Base-by-base conservation (phyloP, 2,329 filamentous ascomycete genomes). In the Thelonectria discophora region DNA sequence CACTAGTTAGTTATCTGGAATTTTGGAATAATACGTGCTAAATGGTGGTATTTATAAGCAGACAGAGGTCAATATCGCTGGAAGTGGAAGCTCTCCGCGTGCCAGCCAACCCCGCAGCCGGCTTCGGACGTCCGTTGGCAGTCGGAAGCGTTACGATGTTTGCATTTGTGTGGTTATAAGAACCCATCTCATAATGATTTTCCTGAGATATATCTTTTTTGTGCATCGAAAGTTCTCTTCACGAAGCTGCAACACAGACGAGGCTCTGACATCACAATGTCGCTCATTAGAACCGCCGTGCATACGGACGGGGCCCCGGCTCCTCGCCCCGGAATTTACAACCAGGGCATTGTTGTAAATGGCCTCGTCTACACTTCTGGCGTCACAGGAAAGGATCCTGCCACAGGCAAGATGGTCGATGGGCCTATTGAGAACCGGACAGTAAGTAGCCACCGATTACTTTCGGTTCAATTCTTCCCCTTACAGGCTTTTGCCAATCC, bases 341-440 rank as follows among this genome's bases (percentile, higher is more conserved):
- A 30, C 15, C 62, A 54, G 21, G 58, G 58, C 37, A 65, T 62
- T 20, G 55, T 84, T 65, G 88, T 88, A 53, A 86, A 86, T 64
- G 82, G 84, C 60, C 82, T 88, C 64, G 82, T 91, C 75, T 91
- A 86, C 77, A 84, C 89, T 70, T 90, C 88, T 0, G 89, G 89
- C 64, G 86, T 89, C 66, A 88, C 91, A 65, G 88, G 88, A 59
- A 85, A 86, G 59, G 86, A 89, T 73, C 79, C 54, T 1, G 37
- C 79, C 49, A 73, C 75, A 3, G 86, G 85, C 58, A 82, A 84
- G 62, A 79, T 90, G 49, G 80, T 90, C 65, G 79, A 85, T 34
- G 88, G 88, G 39, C 84, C 79, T 71, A 86, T 91, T 66, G 83
- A 84, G 54, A 83, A 87, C 49, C 86, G 89, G 75, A 90, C 89